These are phyloP conservation scores for Tetragonia tetragonoides DNA, from an alignment of 148 eudicot genomes.

Conservation along the genomic window DNA sequence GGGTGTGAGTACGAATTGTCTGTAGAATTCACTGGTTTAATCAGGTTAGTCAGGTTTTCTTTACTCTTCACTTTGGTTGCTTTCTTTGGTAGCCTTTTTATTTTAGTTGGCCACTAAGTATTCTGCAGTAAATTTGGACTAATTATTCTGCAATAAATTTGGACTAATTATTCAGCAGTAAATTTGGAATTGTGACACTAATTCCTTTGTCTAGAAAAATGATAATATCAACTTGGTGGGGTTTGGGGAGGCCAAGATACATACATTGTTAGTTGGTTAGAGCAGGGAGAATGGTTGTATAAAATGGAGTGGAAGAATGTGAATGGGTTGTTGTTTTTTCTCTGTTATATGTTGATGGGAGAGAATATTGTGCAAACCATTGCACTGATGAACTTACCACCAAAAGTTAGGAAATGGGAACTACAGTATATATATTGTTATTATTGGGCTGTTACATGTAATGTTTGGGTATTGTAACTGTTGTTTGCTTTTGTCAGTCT, in stretches of 20 bases:
- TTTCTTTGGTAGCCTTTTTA: background rate
- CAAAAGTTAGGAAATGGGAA: no score
- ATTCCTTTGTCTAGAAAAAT: background rate
- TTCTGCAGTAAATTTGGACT: background rate
- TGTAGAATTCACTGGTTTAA: slow-evolving; percentile 94
- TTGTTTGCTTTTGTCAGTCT: background rate
- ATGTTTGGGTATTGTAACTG: no score
- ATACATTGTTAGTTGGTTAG: background rate
- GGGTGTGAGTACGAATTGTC: slow-evolving; percentile 76
- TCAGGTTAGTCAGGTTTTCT: slow-evolving; percentile 47
- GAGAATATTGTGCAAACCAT: no score
- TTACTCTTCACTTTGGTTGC: background rate
- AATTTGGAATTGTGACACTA: background rate
- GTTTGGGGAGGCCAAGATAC: background rate
- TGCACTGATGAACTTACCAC: no score
- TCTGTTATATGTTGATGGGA: no score
- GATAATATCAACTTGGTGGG: background rate
- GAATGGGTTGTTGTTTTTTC: no score
- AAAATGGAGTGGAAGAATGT: no score
- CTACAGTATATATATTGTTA: no score
- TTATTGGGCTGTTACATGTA: no score
- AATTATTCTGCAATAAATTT: background rate
- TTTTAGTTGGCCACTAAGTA: background rate
- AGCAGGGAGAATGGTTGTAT: background rate
- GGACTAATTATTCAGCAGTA: background rate